Conservation (phyloP, 768 basidiomycete genomes). For the Antrodiella citrinella region DNA sequence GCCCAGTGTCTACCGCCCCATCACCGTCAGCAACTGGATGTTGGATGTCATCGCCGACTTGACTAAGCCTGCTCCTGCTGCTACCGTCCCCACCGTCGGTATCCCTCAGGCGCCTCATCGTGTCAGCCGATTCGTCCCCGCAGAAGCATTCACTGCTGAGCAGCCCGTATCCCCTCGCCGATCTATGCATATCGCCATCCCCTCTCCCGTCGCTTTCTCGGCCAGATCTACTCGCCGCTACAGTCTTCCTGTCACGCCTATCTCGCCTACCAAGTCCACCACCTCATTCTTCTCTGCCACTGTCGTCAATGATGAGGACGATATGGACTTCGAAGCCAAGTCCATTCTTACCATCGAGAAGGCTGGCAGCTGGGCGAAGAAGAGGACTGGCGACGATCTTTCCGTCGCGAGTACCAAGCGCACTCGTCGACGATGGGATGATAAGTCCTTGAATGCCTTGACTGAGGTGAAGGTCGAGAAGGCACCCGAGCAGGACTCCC, state of each 20-base stretch:
- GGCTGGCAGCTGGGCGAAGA: constrained; percentile 21
- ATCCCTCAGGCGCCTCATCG: constrained; percentile 18
- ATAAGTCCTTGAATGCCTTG: constrained; percentile 13
- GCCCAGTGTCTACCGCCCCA: constrained; percentile 43
- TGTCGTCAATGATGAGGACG: constrained; percentile 30
- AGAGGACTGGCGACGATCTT: constrained; percentile 10
- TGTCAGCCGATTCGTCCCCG: constrained; percentile 30
- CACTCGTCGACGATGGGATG: constrained; percentile 27
- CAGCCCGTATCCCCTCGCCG: constrained; percentile 23
- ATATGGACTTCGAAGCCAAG: constrained; percentile 31
- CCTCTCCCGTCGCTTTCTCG: constrained; percentile 25
- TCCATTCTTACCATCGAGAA: constrained; percentile 16
- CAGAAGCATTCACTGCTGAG: constrained; percentile 21
- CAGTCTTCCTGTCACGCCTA: constrained; percentile 65
- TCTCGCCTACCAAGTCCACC: constrained; percentile 32
- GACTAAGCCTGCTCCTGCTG: constrained; percentile 27
- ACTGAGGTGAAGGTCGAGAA: constrained; percentile 18
- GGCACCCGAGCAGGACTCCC: constrained; percentile 1
- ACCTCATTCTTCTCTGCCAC: constrained; percentile 17
- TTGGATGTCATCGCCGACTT: constrained; percentile 69
- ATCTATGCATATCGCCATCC: constrained; percentile 32
- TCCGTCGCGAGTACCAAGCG: constrained; percentile 15
- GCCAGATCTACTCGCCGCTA: constrained; percentile 32
- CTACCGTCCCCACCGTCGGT: constrained; percentile 19
- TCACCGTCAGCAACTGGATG: constrained; percentile 79